Base-by-base conservation (phyloP, 2,329 filamentous ascomycete genomes). In the Penicillium sp. region DNA sequence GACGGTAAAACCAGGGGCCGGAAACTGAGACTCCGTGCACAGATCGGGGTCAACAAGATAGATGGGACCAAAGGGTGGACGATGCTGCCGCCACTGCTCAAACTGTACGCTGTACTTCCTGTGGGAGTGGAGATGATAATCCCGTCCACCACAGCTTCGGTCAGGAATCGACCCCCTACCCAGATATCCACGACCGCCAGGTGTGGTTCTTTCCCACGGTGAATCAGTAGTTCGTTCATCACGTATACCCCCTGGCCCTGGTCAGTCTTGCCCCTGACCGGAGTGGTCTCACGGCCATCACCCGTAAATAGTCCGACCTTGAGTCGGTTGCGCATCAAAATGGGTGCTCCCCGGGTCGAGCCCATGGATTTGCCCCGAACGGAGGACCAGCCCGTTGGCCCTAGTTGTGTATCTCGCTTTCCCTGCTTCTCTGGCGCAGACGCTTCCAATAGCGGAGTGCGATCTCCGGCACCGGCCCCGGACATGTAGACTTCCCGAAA, bases 81-180 rank as follows among this genome's bases (percentile, higher is more conserved):
- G 57, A 98, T 97, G 58, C 85, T 87, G 1, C 93, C 93, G 3
- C 93, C 93, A 2, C 86, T 87, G 55, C 86, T 93, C n/a, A 98
- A 77, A 49, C 86, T 93, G 73, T 98, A 98, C 0, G 93, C 93
- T 0, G 93, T 98, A 32, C 87, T 94, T 2, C 93, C 93, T 0
- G 93, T 98, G 0, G 93, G 93, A 0, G 91, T 96, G 53, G 86
- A 89, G 48, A 97, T 83, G 36, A 97, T 85, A 68, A 98, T 94
- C 41, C 93, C 93, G 66, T 98, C 93, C 1, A 90, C 91, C 10
- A 95, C 90, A 0, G 89, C 91, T 66, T 95, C 89, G 1, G 93
- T 98, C 37, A 98, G 75, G 60, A 93, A 94, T 44, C 89, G 83
- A 27, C 87, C 86, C 59, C 90, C 90, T 49, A 97, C 85, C 61